Evolutionary conservation across 1,284 basidiomycete genomes (phyloP), one percentile per base, ranked within the genome.

Genomic region (Sanguinoderma infundibulare): DNA sequence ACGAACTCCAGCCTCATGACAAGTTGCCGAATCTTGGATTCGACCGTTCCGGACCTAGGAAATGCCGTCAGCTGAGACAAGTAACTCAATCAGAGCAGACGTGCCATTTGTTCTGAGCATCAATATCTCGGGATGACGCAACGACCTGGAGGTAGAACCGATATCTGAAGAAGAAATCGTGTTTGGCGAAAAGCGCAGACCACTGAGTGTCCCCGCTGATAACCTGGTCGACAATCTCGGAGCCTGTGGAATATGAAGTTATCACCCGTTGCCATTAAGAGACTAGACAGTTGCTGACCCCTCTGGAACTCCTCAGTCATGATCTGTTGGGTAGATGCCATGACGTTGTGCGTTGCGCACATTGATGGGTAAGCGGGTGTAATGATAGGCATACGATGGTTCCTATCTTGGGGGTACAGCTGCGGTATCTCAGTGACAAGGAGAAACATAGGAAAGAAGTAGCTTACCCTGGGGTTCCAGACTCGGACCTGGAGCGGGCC

Each of bases 321-420:
- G 66, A 99, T 93, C 79, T 92, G 91, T 78, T 98, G 94, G 1
- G 97, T 99, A 9, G 96, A 98, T 44, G 88, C 87, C 54, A 95
- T 96, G 60, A 99, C 96, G 72, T 99, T 99, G 79, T 99, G 98
- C 17, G 97, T 99, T 36, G 97, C 90, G 75, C 97, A 99, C 97
- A 99, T 99, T 14, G 96, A 94, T 35, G 98, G 97, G 77, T 98
- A 99, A n/a, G 98, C 96, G 5, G 97, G 97, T 0, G 97, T 99
- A 71, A 99, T 99, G 73, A 99, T 98, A 17, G 98, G 98, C 98
- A 99, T 99, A 62, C 95, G 87, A 78, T 99, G 98, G 36, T 92
- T 86, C 63, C 94, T 87, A 77, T 99, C 98, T 66, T 89, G 86
- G 1, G 96, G 94, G 76, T 99, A 98, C 58, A 98, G 79, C 92